Evolutionary conservation across 176 grass and related monocot genomes (phyloP).

Genomic region (Metroxylon sagu): DNA sequence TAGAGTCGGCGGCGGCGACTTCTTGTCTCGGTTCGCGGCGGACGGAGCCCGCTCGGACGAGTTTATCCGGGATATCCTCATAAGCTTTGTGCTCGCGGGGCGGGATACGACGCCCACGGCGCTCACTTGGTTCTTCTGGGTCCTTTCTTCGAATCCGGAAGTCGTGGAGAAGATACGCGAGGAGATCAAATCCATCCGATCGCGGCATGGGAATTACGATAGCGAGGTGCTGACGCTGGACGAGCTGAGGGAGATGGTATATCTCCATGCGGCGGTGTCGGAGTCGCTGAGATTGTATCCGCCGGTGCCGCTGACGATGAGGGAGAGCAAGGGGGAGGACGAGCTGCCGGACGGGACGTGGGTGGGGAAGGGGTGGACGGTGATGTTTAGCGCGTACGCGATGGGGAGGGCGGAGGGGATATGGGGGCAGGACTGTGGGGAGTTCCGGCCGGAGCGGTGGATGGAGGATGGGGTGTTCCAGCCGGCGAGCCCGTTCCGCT

Average conservation of each 20-base stretch:
- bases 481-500: slow-evolving; percentile 25
- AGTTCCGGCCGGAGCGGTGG: slow-evolving; percentile 34
- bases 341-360: slow-evolving; percentile 37
- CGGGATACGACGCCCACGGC: slow-evolving; percentile 39
- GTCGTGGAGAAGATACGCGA: slow-evolving; percentile 13
- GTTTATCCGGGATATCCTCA: slow-evolving; percentile 2
- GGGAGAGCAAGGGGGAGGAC: slow-evolving; percentile 40
- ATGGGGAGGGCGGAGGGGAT: slow-evolving; percentile 29
- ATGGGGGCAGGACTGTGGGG: slow-evolving; percentile 24
- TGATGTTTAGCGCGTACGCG: slow-evolving; percentile 15
- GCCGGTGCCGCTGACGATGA: slow-evolving; percentile 24
- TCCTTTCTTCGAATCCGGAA: slow-evolving; percentile 10
- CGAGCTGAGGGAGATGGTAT: slow-evolving; percentile 30
- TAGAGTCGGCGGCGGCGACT: too few species aligned
- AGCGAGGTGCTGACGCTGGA: slow-evolving; percentile 16
- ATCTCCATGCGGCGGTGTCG: slow-evolving; percentile 30
- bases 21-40: too few species aligned
- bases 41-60: too few species aligned
- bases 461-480: slow-evolving; percentile 17
- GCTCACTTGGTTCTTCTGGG: slow-evolving; percentile 52
- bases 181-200: slow-evolving; percentile 15
- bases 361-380: slow-evolving; percentile 31
- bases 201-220: not conserved
- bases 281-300: slow-evolving; percentile 41
- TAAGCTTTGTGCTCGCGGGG: slow-evolving; percentile 39